Percentiles rank a stretch among this genome's conserved stretches.
Conservation (phyloP, 208 protist genomes). For the Wallacemonas rigidus region DNA sequence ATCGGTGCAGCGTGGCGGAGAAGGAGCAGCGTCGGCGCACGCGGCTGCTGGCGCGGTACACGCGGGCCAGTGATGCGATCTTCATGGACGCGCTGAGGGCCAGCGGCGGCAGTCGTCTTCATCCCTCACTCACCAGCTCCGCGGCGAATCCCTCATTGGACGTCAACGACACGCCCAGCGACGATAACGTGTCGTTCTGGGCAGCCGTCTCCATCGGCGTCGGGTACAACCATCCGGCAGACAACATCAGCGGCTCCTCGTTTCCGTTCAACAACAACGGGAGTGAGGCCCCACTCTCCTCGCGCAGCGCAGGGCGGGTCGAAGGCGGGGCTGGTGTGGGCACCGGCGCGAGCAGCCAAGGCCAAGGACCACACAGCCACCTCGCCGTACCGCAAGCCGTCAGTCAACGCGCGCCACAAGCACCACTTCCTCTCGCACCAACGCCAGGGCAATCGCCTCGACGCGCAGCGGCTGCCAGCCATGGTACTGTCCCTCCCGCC, state of each 20-base stretch:
- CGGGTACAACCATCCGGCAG: slow-evolving; percentile 6
- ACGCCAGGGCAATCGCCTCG: slow-evolving; percentile 4
- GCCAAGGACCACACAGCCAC: too few species aligned
- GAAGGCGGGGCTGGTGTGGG: neutral
- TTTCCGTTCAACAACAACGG: neutral
- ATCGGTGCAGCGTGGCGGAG: neutral
- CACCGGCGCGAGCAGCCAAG: neutral
- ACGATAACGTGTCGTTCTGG: slow-evolving; percentile 17
- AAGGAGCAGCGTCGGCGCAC: slow-evolving; percentile 11
- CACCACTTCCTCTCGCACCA: neutral
- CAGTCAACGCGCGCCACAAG: slow-evolving; percentile 1
- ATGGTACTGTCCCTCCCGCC: neutral
- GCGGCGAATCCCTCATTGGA: slow-evolving; percentile 9
- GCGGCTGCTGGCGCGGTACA: slow-evolving; percentile 11
- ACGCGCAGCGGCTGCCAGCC: neutral
- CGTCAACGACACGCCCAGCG: slow-evolving; percentile 13
- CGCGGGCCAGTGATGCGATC: slow-evolving; percentile 8
- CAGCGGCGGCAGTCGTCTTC: slow-evolving; percentile 5
- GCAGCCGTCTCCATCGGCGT: slow-evolving; percentile 6
- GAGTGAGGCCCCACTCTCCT: slow-evolving; percentile 6
- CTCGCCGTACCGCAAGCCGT: neutral
- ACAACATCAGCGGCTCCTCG: slow-evolving; percentile 13
- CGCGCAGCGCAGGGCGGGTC: neutral
- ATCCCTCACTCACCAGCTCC: slow-evolving; percentile 13
- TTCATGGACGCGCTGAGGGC: slow-evolving; percentile 14